A percentile compares a stretch with the other conserved stretches of the same genome.
phyloP scores from a whole-genome alignment of 139 green algal species.

The Astrephomene gubernaculifera region DNA sequence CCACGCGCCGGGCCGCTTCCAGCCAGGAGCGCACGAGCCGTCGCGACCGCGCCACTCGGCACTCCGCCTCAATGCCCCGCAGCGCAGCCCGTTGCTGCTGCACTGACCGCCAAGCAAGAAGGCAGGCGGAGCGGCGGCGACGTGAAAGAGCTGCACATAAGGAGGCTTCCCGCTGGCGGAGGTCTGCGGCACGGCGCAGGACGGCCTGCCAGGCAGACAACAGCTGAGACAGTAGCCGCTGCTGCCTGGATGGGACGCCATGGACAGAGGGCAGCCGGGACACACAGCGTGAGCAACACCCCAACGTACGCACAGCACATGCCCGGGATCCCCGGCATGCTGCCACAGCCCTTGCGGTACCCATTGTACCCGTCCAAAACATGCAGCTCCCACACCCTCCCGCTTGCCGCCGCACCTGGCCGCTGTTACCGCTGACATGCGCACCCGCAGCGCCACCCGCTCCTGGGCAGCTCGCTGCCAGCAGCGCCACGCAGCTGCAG shows the following conservation, averaged over 20 bases:
- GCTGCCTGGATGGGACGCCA: no score
- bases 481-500: conserved; percentile 15
- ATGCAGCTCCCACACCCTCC: no score
- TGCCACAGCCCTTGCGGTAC: no score
- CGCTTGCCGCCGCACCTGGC: not conserved
- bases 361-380: no score
- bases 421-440: not conserved
- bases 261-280: no score
- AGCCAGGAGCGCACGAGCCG: not conserved
- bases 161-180: not conserved
- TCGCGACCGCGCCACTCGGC: not conserved
- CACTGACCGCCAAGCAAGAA: not conserved
- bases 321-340: no score
- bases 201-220: not conserved
- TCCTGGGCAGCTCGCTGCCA: not conserved
- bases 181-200: not conserved
- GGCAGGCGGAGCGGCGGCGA: not conserved
- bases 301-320: no score
- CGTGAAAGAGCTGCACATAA: not conserved
- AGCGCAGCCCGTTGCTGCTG: not conserved
- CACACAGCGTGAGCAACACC: no score
- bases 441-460: not conserved
- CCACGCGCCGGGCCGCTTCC: not conserved
- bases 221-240: no score
- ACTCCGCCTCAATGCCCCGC: not conserved